Conservation (phyloP, 2,329 filamentous ascomycete species). For the Mycosphaerella arachidis region DNA sequence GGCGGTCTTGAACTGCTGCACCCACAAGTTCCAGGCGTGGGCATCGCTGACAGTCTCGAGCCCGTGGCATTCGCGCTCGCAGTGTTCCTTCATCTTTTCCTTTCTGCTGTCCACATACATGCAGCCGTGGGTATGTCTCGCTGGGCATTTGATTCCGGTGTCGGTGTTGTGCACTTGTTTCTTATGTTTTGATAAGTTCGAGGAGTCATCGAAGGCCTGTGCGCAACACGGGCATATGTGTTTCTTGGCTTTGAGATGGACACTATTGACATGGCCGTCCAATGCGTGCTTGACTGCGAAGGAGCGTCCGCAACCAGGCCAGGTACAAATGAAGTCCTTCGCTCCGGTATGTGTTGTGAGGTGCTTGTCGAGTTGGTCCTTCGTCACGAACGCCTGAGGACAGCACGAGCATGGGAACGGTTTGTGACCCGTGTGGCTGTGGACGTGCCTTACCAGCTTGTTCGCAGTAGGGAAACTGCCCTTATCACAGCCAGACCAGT, state of each 20-base stretch:
- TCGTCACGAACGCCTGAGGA: conserved; percentile 57
- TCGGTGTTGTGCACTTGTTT: conserved; percentile 26
- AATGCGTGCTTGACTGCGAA: conserved; percentile 66
- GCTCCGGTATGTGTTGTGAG: conserved; percentile 62
- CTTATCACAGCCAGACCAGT: conserved; percentile 54
- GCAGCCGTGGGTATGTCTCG: conserved; percentile 20
- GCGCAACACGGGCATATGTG: conserved; percentile 32
- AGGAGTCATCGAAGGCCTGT: conserved; percentile 35
- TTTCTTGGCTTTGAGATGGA: conserved; percentile 49
- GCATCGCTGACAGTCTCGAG: conserved; percentile 22
- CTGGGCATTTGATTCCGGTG: conserved; percentile 23
- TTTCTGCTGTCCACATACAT: conserved; percentile 25
- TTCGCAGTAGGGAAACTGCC: conserved; percentile 34
- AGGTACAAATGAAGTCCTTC: conserved; percentile 56
- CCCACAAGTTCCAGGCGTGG: conserved; percentile 23
- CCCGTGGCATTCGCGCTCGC: conserved; percentile 22
- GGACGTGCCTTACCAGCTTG: conserved; percentile 62
- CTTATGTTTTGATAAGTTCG: conserved; percentile 34
- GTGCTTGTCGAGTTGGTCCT: conserved; percentile 65
- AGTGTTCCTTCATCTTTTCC: conserved; percentile 25
- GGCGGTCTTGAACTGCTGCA: conserved; percentile 22
- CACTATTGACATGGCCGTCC: conserved; percentile 53
- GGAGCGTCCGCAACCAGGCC: conserved; percentile 41
- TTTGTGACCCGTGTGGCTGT: conserved; percentile 57
- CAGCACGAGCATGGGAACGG: conserved; percentile 50